A percentile compares a stretch with the other conserved stretches of the same genome.
These are phyloP conservation scores for Lotmaria passim DNA, from an alignment of 208 protist species.

Conservation along the genomic window DNA sequence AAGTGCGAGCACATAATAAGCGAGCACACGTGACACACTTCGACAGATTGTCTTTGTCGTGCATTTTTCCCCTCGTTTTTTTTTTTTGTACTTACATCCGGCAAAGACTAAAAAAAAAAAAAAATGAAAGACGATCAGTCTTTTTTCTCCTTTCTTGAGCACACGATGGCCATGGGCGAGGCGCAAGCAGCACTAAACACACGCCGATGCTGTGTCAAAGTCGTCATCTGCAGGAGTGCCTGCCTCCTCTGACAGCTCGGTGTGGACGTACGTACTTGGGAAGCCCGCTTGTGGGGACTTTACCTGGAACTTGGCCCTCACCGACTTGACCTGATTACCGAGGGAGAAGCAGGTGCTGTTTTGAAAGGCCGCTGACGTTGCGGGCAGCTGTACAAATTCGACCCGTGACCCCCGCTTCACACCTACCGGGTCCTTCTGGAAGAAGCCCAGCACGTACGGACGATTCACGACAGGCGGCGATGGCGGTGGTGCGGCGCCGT, in stretches of 20 bases:
- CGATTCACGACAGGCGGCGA: background rate
- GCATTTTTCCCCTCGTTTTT: background rate
- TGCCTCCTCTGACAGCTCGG: constrained; percentile 22
- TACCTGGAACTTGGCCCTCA: constrained; percentile 27
- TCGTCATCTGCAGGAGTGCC: constrained; percentile 31
- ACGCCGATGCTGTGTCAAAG: background rate
- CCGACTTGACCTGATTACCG: background rate
- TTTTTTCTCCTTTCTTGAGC: background rate
- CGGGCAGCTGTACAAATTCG: constrained; percentile 22
- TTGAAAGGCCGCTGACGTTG: constrained; percentile 19
- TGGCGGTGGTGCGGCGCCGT: background rate
- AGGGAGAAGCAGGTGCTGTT: constrained; percentile 23
- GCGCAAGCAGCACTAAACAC: background rate
- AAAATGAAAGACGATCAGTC: too few species aligned
- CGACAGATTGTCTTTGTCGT: background rate
- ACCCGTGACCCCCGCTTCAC: constrained; percentile 2
- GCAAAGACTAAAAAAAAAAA: background rate
- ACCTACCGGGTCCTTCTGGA: constrained; percentile 17
- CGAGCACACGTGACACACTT: background rate
- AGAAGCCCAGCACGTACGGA: constrained; percentile 30
- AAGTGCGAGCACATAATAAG: too few species aligned
- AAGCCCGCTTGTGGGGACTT: constrained; percentile 37
- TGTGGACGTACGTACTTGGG: constrained; percentile 25
- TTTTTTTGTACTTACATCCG: too few species aligned
- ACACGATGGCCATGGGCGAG: background rate